Evolutionary conservation across 2,329 filamentous ascomycete genomes (phyloP), one percentile per base, ranked within the genome.

Genomic region (Dactylonectria macrodidyma): DNA sequence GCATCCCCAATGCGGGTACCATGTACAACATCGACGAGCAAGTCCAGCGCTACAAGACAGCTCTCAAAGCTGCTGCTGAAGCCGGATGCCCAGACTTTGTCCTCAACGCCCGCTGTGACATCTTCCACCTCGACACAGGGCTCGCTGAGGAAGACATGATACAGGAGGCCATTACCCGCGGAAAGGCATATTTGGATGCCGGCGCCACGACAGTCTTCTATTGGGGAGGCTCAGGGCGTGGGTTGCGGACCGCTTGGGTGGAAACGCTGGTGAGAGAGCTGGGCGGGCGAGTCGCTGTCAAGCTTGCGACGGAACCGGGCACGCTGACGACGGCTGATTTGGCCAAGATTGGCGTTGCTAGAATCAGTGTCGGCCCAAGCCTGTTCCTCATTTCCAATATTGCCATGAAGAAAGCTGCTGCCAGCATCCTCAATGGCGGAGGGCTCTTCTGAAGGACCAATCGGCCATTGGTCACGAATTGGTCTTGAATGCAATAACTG

Each of bases 141-240:
- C 66, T 75, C 5, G 68, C 76, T 19, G 78, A 81, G 50, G 84
- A 76, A 55, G 76, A 62, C 11, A 76, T 73, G 3, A 65, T 90
- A 10, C 74, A 81, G 2, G 86, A 90, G 55, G 87, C 85, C 2
- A 81, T 91, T 52, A 75, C 78, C 55, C 81, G 90, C 1, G 89
- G 88, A 0, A 85, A 84, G 65, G 85, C 84, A n/a, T 91, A 87
- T 74, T 79, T 91, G 3, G 84, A 81, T 0, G 88, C 88, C 2
- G 89, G 89, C 0, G 89, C 89, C 0, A 86, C 84, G 12, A 90
- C 86, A 1, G 83, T 89, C 0, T 91, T 90, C 78, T 87, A 90
- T 59, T 91, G 88, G 88, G 89, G 89, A 14, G 87, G 81, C 2
- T 72, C 79, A 0, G 78, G 78, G 41, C 75, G 82, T 14, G 78